phyloP scores from a whole-genome alignment of 345 rosid genomes.

The Hibiscus mutabilis region DNA sequence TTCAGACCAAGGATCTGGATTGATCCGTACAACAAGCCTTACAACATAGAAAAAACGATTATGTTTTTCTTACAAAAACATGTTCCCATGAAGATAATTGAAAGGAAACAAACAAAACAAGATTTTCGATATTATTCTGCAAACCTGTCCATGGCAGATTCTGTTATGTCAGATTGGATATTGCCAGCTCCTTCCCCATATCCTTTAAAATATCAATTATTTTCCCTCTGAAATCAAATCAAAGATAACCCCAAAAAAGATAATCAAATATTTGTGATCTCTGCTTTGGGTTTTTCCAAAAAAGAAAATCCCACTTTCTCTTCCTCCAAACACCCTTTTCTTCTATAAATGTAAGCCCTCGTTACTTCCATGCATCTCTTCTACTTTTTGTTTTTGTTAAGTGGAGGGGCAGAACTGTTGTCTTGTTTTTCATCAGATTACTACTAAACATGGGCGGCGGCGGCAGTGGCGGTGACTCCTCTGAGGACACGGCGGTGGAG shows the following conservation, averaged over 20 bases:
- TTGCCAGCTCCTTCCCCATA: no score
- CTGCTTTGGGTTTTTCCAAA: slow-evolving; percentile 5
- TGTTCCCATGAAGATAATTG: no score
- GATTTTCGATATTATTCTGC: no score
- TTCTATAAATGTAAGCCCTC: slow-evolving; percentile 21
- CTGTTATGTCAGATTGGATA: no score
- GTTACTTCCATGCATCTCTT: not conserved
- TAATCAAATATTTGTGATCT: slow-evolving; percentile 66
- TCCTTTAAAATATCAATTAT: no score
- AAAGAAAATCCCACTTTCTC: not conserved
- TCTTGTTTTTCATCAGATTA: slow-evolving; percentile 14
- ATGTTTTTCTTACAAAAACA: no score
- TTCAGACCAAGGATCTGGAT: no score
- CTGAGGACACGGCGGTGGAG: slow-evolving; percentile 9
- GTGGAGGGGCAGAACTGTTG: no score
- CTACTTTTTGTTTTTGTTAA: not conserved
- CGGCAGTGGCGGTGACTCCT: slow-evolving; percentile 6
- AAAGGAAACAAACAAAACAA: no score
- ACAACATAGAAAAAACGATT: no score
- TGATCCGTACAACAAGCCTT: no score
- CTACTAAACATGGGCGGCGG: slow-evolving; percentile 16
- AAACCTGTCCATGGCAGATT: no score
- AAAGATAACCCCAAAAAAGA: slow-evolving; percentile 33
- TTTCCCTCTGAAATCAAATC: slow-evolving; percentile 26
- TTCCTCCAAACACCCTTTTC: slow-evolving; percentile 1